These are phyloP conservation scores for Backusella psychrophila DNA, from an alignment of 192 early-diverging fungal species.

Conservation along the genomic window DNA sequence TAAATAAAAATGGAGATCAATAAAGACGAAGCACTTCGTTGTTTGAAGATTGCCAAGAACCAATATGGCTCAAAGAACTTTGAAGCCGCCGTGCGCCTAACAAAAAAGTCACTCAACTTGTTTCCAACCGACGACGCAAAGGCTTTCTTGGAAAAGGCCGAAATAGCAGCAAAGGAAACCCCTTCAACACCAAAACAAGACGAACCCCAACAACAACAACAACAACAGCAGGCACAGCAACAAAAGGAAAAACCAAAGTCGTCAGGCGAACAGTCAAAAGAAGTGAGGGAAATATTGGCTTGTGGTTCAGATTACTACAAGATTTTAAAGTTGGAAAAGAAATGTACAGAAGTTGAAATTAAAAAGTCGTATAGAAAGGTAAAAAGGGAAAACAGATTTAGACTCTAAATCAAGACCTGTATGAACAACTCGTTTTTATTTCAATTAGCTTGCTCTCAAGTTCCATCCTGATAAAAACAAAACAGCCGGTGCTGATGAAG, in stretches of 20 bases:
- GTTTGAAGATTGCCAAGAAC: constrained; percentile 73
- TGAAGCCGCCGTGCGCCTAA: constrained; percentile 74
- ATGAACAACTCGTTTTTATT: not conserved
- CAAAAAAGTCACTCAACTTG: constrained; percentile 76
- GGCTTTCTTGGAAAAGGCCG: constrained; percentile 49
- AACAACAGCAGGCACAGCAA: not conserved
- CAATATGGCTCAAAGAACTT: constrained; percentile 67
- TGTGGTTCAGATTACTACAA: constrained; percentile 82
- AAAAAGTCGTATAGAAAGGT: constrained; percentile 96
- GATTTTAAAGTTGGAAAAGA: constrained; percentile 74
- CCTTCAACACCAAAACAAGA: constrained; percentile 23
- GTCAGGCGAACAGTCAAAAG: constrained; percentile 74
- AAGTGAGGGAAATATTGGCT: constrained; percentile 75
- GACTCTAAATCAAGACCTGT: not conserved
- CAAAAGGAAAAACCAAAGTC: constrained; percentile 41
- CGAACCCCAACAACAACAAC: not conserved
- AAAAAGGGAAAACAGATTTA: not conserved
- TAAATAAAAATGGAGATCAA: constrained; percentile 73
- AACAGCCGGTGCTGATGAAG: constrained; percentile 94
- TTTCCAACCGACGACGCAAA: constrained; percentile 71
- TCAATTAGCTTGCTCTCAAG: constrained; percentile 73
- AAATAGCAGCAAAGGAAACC: constrained; percentile 27
- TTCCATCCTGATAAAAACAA: constrained; percentile 97
- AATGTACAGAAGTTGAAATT: constrained; percentile 76
- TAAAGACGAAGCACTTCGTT: constrained; percentile 81